Base-by-base conservation (phyloP, 352 stramenopile species). In the Hyaloperonospora arabidopsidis region DNA sequence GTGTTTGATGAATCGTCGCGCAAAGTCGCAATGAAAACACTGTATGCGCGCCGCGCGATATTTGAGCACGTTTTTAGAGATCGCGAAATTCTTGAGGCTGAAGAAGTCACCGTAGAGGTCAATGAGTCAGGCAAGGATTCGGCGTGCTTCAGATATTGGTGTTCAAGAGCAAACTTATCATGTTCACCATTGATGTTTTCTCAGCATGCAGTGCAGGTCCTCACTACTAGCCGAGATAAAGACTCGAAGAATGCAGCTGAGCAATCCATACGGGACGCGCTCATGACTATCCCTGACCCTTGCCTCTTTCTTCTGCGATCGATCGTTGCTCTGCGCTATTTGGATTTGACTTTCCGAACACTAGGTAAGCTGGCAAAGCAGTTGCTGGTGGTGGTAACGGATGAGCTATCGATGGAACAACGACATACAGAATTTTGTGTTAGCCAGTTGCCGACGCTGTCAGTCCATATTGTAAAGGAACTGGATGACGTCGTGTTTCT, bases 351-450 rank as follows among this genome's bases (percentile, higher is more conserved):
- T 23, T 86, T 84, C 45, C 65, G 79, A 46, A 63, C 72, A 0
- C 63, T 86, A 21, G 79, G 72, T 13, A 89, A 89, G 51, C 59
- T 89, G 19, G 74, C 79, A n/a, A 89, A 86, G 59, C 74, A 84
- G 40, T 67, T 89, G 56, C 62, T 89, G 39, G 50, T 65, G 10
- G 65, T 87, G 23, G 60, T 87, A 22, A 64, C 56, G n/a, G 54
- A 65, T 0, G 51, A 70, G 2, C 14, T 73, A 18, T 25, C 45
- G 15, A 67, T 84, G 48, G 48, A 77, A 36, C 22, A 65, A 35
- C 63, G 73, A 1, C 79, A 89, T 49, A 57, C 63, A 5, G 61
- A 73, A 41, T 86, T 74, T 50, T 89, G 79, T 45, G 58, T 88
- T 15, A 63, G 44, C 10, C 76, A 86, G 32, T 62, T 89, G 6